Conservation (phyloP, 768 basidiomycete species). For the Xanthoconium purpureum region DNA sequence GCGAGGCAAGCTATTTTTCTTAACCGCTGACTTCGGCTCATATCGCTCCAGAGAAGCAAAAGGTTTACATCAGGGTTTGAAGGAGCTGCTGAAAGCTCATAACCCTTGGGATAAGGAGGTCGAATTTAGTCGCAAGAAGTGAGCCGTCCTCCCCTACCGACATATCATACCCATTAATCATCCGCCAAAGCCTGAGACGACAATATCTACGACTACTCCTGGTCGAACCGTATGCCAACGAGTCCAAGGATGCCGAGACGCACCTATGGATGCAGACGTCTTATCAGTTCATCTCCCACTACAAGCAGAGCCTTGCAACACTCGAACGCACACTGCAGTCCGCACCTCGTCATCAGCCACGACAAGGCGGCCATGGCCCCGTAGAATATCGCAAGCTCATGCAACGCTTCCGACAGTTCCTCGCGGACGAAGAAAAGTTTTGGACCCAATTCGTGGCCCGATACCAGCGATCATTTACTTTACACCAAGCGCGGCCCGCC, state of each 20-base stretch:
- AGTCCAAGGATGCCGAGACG: conserved; percentile 76
- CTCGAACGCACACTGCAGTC: conserved; percentile 59
- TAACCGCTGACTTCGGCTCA: conserved; percentile 8
- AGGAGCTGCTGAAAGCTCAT: conserved; percentile 68
- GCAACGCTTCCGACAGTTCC: conserved; percentile 85
- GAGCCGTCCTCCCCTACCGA: conserved; percentile 31
- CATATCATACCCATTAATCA: conserved; percentile 7
- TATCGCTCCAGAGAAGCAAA: conserved; percentile 66
- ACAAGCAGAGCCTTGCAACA: conserved; percentile 69
- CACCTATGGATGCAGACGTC: conserved; percentile 93
- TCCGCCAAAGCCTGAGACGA: conserved; percentile 55
- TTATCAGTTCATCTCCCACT: conserved; percentile 77
- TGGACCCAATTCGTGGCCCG: conserved; percentile 81
- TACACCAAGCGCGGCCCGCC: conserved; percentile 60
- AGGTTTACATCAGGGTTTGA: conserved; percentile 66
- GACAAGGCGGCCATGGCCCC: conserved; percentile 48
- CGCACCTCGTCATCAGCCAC: conserved; percentile 36
- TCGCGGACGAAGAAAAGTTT: conserved; percentile 88
- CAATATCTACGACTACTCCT: conserved; percentile 69
- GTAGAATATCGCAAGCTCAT: conserved; percentile 86
- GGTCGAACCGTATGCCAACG: conserved; percentile 62
- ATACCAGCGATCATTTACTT: conserved; percentile 64
- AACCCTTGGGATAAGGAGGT: conserved; percentile 84
- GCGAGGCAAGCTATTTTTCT: conserved; percentile 30
- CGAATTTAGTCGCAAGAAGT: conserved; percentile 86